Conservation (phyloP, 805 yeast species). For the Ogataea minuta region DNA sequence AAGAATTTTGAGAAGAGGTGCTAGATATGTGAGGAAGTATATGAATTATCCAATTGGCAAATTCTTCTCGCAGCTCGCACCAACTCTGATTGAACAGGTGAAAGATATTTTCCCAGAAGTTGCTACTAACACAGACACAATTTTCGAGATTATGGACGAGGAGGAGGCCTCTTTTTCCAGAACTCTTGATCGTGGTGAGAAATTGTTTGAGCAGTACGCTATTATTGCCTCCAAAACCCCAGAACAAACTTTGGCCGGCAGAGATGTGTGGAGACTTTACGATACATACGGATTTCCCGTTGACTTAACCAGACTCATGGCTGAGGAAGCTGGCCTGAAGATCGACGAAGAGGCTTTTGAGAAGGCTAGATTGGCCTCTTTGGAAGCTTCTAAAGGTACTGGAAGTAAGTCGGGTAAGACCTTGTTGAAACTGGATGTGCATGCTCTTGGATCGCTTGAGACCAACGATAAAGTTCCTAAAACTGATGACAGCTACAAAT, state of each 20-base stretch:
- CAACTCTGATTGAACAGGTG: conserved; percentile 88
- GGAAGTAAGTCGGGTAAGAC: conserved; percentile 55
- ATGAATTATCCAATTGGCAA: conserved; percentile 93
- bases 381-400: conserved; percentile 93
- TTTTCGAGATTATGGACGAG: conserved; percentile 89
- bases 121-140: conserved; percentile 62
- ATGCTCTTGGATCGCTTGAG: conserved; percentile 73
- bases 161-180: conserved; percentile 95
- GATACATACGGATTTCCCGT: conserved; percentile 99
- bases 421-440: conserved; percentile 84
- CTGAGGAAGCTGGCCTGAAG: conserved; percentile 92
- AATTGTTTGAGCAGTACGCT: conserved; percentile 91
- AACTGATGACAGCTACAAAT: conserved; percentile 83
- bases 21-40: conserved; percentile 94
- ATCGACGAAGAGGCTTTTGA: conserved; percentile 94
- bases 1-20: conserved; percentile 96
- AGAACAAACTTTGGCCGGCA: conserved; percentile 78
- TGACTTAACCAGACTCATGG: conserved; percentile 96
- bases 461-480: conserved; percentile 59
- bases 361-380: conserved; percentile 81
- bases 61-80: conserved; percentile 89
- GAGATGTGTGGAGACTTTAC: conserved; percentile 96
- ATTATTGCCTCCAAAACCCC: conserved; percentile 73
- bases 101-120: conserved; percentile 90
- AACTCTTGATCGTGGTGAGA: conserved; percentile 97